phyloP scores from a whole-genome alignment of 1,139 yeast genomes.

The Tardiomyces digboiensis region DNA sequence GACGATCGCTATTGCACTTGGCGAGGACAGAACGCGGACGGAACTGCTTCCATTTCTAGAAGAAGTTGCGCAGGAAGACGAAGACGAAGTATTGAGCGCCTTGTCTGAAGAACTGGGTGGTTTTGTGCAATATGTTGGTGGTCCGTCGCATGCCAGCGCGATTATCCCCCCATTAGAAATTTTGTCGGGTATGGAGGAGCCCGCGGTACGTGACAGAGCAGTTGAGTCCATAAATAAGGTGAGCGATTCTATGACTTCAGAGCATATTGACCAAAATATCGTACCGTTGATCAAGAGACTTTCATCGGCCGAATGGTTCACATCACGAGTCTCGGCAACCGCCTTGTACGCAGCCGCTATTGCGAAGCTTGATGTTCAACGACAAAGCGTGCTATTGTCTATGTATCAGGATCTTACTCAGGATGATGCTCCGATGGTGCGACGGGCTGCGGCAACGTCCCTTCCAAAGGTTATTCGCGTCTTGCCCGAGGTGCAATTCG shows the following conservation, averaged over 20 bases:
- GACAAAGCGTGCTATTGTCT: slow-evolving; percentile 40
- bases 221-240: slow-evolving; percentile 74
- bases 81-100: slow-evolving; percentile 94
- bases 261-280: slow-evolving; percentile 58
- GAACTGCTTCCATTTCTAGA: slow-evolving; percentile 87
- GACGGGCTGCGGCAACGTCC: slow-evolving; percentile 86
- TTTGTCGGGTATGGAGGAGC: slow-evolving; percentile 92
- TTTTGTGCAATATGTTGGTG: slow-evolving; percentile 85
- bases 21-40: slow-evolving; percentile 83
- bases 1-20: slow-evolving; percentile 91
- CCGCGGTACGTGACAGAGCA: slow-evolving; percentile 94
- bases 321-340: slow-evolving; percentile 85
- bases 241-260: slow-evolving; percentile 52
- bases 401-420: slow-evolving; percentile 61
- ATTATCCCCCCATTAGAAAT: slow-evolving; percentile 81
- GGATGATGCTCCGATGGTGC: slow-evolving; percentile 98
- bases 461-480: slow-evolving; percentile 64
- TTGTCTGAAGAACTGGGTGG: slow-evolving; percentile 85
- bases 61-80: slow-evolving; percentile 94
- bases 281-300: slow-evolving; percentile 70
- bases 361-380: slow-evolving; percentile 41
- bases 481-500: slow-evolving; percentile 29
- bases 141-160: slow-evolving; percentile 64
- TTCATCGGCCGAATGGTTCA: slow-evolving; percentile 91
- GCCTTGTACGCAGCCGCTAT: slow-evolving; percentile 76